Evolutionary conservation across 2,329 filamentous ascomycete genomes (phyloP), one percentile per base, ranked within the genome.

Genomic region (Fusarium sp.): DNA sequence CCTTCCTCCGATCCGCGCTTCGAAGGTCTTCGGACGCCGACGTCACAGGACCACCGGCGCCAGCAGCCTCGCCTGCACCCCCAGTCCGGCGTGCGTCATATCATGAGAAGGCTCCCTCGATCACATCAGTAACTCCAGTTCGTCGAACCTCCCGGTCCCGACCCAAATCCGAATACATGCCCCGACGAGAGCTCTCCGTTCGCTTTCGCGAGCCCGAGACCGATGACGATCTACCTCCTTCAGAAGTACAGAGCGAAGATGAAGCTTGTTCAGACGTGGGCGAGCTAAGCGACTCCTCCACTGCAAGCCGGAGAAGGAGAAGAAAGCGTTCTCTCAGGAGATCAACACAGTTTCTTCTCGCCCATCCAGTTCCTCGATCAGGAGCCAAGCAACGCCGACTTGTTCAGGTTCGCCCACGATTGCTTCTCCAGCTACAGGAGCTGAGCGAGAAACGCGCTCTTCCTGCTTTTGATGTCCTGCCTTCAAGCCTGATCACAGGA

Each of bases 401-500:
- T 39, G 86, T 93, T 16, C 90, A 92, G 76, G 86, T 93, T 33
- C 89, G 92, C 18, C 92, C 93, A 13, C 90, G 90, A 62, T 84
- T 95, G 20, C 84, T 95, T 7, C 86, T 95, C 7, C 93, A 96
- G 81, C 84, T 95, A 18, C 93, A 95, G 78, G 87, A 90, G 67
- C 81, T 94, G n/a, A 83, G 86, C 45, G 87, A 90, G 70, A 86
- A 85, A 18, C 89, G 93, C 27, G 92, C 92, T 0, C 87, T 87
- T 61, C 93, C 93, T 1, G 88, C 90, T 5, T 91, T 94, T 73
- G 93, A 96, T 76, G 89, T 94, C n/a, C 88, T 95, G 48, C 92
- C 93, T 0, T 90, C 92, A 2, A 89, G 89, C n/a, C 85, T 89
- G 16, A 84, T 92, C 45, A 84, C 88, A 54, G 83, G 88, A 69